These are phyloP conservation scores for Suillus variegatus DNA, from an alignment of 768 basidiomycete genomes.

Conservation along the genomic window DNA sequence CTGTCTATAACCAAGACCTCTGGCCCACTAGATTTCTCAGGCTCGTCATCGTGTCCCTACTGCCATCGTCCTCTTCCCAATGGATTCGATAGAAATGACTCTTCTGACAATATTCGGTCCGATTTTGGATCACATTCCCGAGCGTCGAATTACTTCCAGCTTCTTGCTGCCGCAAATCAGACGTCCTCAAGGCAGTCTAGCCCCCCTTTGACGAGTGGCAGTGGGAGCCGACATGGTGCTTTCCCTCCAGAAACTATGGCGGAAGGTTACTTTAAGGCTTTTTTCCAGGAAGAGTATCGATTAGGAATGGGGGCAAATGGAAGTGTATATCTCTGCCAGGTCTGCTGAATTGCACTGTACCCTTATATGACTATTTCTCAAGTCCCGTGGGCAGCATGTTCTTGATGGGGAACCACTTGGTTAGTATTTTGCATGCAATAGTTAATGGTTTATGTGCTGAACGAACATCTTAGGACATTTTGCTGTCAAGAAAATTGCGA, in stretches of 20 bases:
- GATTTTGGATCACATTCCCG: conserved; percentile 50
- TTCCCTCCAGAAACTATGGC: conserved; percentile 80
- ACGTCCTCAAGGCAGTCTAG: conserved; percentile 52
- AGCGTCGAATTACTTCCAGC: conserved; percentile 78
- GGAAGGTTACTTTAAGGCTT: conserved; percentile 89
- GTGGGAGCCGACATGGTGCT: conserved; percentile 24
- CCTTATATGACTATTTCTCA: conserved; percentile 9
- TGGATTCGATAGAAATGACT: conserved; percentile 36
- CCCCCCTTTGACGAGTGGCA: conserved; percentile 38
- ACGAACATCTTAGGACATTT: conserved; percentile 59
- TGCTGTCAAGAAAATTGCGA: conserved; percentile 96
- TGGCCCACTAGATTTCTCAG: conserved; percentile 23
- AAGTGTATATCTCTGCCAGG: conserved; percentile 86
- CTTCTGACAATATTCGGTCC: conserved; percentile 33
- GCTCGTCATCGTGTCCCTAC: conserved; percentile 60
- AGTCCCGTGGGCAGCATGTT: conserved; percentile 56
- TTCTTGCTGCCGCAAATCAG: conserved; percentile 75
- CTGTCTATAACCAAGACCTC: conserved; percentile 57
- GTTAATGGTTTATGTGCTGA: neutral
- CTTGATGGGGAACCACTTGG: conserved; percentile 86
- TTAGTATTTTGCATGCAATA: conserved; percentile 24
- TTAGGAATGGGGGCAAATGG: conserved; percentile 97
- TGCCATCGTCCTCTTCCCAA: conserved; percentile 64
- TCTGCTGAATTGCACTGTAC: conserved; percentile 29
- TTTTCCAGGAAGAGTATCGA: conserved; percentile 87